These are phyloP conservation scores for Camelina sativa DNA, from an alignment of 345 rosid species.

Conservation along the genomic window DNA sequence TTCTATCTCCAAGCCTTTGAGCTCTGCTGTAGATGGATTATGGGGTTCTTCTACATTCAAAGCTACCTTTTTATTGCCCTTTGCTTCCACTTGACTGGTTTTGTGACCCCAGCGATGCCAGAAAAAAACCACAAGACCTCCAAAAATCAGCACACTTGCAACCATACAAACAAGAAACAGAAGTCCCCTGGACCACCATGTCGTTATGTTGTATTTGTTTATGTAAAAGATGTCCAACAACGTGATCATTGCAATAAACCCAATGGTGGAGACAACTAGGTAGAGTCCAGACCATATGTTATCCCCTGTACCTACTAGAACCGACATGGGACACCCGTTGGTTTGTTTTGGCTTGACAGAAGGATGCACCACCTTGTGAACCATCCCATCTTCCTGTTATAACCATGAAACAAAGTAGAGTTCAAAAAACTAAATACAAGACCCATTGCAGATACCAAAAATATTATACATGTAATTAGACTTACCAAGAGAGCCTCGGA, in stretches of 20 bases:
- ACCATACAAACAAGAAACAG: conserved; percentile 70
- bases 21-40: conserved; percentile 18
- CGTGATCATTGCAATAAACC: conserved; percentile 53
- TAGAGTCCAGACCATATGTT: conserved; percentile 80
- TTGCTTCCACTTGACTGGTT: conserved; percentile 29
- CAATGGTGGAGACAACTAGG: conserved; percentile 58
- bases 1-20: conserved; percentile 11
- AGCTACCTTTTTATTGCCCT: conserved; percentile 18
- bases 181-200: conserved; percentile 93
- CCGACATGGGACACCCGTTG: conserved; percentile 61
- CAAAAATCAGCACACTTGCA: conserved; percentile 62
- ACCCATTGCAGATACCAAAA: neutral
- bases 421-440: neutral
- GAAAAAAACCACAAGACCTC: conserved; percentile 66
- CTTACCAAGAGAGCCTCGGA: conserved; percentile 69
- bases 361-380: conserved; percentile 36
- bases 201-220: conserved; percentile 52
- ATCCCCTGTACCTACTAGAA: conserved; percentile 81
- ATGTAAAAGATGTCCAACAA: conserved; percentile 61
- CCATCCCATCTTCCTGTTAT: conserved; percentile 78
- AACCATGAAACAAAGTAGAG: conserved; percentile 17
- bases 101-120: conserved; percentile 75
- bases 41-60: conserved; percentile 10
- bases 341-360: conserved; percentile 47
- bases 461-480: conserved; percentile 3